A percentile compares a stretch with the other conserved stretches of the same genome.
Conservation (phyloP, 2,329 filamentous ascomycete species). For the Trichothecium roseum region DNA sequence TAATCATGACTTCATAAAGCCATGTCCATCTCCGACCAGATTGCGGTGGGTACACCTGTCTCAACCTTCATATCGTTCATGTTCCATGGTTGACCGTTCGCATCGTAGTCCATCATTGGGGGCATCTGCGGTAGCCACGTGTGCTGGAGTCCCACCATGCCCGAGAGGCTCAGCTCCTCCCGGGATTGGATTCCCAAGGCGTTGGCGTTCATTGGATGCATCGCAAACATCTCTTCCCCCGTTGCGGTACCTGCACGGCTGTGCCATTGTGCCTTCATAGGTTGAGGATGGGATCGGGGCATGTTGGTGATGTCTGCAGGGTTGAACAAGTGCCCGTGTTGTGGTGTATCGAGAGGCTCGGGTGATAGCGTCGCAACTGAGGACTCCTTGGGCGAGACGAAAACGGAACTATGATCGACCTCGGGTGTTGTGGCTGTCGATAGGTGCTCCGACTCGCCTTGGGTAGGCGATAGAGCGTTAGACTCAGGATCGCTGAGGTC, state of each 20-base stretch:
- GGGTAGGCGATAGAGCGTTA: neutral
- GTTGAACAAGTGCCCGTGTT: too few relatives aligned
- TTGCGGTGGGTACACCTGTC: conserved; percentile 3
- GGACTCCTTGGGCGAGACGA: conserved; percentile 8
- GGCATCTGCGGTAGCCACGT: conserved; percentile 18
- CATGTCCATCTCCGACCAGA: conserved; percentile 10
- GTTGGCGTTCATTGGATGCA: conserved; percentile 8
- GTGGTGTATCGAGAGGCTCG: neutral
- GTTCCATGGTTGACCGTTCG: conserved; percentile 14
- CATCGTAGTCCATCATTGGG: conserved; percentile 18
- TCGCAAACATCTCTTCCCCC: conserved; percentile 12
- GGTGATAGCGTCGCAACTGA: conserved; percentile 3
- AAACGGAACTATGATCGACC: neutral
- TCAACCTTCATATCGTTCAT: conserved; percentile 14
- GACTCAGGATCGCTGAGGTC: conserved; percentile 1
- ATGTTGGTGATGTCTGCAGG: conserved; percentile 5
- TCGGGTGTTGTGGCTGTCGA: conserved; percentile 3
- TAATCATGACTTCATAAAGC: conserved; percentile 1
- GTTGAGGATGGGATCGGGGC: conserved; percentile 12
- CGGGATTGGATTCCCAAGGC: conserved; percentile 8
- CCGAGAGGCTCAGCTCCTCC: conserved; percentile 13
- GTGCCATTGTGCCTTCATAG: conserved; percentile 12
- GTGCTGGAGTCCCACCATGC: conserved; percentile 13
- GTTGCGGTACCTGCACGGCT: conserved; percentile 2
- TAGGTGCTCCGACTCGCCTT: neutral